These are phyloP conservation scores for Thelephora terrestris DNA, from an alignment of 1,284 basidiomycete genomes.

Conservation along the genomic window DNA sequence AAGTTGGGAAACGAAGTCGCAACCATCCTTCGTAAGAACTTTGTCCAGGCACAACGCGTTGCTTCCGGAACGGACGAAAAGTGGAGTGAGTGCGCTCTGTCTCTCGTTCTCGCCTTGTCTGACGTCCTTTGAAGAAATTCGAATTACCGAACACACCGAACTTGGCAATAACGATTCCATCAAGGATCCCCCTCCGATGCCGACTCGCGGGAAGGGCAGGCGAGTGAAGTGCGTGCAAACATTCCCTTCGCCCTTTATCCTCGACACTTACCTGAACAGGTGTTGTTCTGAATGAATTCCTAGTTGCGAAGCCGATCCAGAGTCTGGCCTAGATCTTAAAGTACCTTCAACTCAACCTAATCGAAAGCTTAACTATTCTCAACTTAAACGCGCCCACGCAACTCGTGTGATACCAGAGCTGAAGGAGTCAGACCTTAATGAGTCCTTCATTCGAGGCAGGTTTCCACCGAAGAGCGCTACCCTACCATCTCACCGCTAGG, in stretches of 20 bases:
- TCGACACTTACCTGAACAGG: constrained; percentile 18
- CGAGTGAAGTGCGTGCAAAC: constrained; percentile 18
- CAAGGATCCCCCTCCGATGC: constrained; percentile 40
- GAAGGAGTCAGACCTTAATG: constrained; percentile 63
- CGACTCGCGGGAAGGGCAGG: constrained; percentile 36
- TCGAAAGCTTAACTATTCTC: constrained; percentile 44
- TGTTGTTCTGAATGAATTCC: constrained; percentile 21
- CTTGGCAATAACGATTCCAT: constrained; percentile 65
- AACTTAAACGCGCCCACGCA: constrained; percentile 57
- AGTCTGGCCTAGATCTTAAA: constrained; percentile 19
- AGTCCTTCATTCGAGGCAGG: constrained; percentile 68
- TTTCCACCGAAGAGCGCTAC: constrained; percentile 5
- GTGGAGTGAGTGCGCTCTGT: constrained; percentile 39
- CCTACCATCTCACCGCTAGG: constrained; percentile 10
- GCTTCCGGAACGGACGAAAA: constrained; percentile 29
- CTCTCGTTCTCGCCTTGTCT: constrained; percentile 3
- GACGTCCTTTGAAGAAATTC: constrained; percentile 34
- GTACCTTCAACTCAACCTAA: constrained; percentile 26
- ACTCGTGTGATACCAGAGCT: constrained; percentile 53
- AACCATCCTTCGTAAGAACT: constrained; percentile 54
- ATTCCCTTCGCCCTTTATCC: constrained; percentile 5
- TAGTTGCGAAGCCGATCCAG: constrained; percentile 13
- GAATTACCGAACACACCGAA: constrained; percentile 60
- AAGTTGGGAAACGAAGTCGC: constrained; percentile 55
- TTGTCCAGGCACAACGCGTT: constrained; percentile 56